Conservation (phyloP, 2,329 filamentous ascomycete species). For the Cladobotryum mycophilum region DNA sequence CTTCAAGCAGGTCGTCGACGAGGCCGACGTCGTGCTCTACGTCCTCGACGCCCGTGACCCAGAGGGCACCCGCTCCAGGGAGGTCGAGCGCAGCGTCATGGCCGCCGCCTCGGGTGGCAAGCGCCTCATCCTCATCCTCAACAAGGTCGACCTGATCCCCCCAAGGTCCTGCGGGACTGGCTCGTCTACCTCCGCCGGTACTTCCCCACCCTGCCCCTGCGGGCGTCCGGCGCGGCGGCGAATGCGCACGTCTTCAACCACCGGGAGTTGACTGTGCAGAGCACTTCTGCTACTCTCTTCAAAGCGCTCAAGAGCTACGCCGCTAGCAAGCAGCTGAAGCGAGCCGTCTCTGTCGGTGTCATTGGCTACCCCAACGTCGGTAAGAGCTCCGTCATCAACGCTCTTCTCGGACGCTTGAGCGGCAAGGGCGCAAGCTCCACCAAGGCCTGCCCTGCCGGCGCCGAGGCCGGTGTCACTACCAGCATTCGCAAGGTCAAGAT, state of each 20-base stretch:
- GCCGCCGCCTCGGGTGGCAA: slow-evolving; percentile 78
- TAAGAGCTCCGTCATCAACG: slow-evolving; percentile 95
- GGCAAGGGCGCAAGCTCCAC: slow-evolving; percentile 52
- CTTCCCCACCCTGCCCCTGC: slow-evolving; percentile 85
- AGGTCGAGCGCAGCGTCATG: slow-evolving; percentile 87
- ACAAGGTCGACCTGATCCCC: slow-evolving; percentile 94
- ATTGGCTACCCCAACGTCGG: slow-evolving; percentile 96
- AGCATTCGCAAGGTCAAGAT: slow-evolving; percentile 85
- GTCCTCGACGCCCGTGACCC: slow-evolving; percentile 90
- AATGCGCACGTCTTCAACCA: slow-evolving; percentile 92
- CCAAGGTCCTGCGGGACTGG: slow-evolving; percentile 77
- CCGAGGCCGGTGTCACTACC: slow-evolving; percentile 88
- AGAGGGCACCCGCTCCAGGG: slow-evolving; percentile 81
- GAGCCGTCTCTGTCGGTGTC: slow-evolving; percentile 83
- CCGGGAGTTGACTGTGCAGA: slow-evolving; percentile 79
- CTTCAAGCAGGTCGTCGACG: slow-evolving; percentile 87
- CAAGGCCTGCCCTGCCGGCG: slow-evolving; percentile 74
- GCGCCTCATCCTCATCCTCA: slow-evolving; percentile 82
- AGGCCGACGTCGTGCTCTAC: slow-evolving; percentile 86
- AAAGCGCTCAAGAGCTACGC: slow-evolving; percentile 86
- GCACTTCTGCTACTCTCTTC: slow-evolving; percentile 78
- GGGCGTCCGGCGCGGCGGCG: slow-evolving; percentile 72
- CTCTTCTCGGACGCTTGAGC: slow-evolving; percentile 71
- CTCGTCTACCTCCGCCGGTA: slow-evolving; percentile 76
- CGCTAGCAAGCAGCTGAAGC: slow-evolving; percentile 75